Evolutionary conservation across 2,329 filamentous ascomycete species (phyloP).

Genomic region (Stemphylium beticola): DNA sequence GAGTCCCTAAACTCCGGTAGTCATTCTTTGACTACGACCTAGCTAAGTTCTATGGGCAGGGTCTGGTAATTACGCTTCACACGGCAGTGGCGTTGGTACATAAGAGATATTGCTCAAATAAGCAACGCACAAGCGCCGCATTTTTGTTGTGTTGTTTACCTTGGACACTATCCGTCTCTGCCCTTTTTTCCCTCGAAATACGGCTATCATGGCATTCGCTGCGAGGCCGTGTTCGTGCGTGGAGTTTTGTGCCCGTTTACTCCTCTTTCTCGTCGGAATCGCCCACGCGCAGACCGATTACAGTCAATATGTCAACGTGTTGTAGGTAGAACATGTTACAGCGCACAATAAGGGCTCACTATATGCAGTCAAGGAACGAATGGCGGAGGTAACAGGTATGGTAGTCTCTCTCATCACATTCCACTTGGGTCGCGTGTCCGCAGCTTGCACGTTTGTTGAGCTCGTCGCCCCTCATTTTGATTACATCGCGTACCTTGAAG

Average conservation of each 20-base stretch:
- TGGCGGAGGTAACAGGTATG: constrained; percentile 37
- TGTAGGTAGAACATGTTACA: constrained; percentile 29
- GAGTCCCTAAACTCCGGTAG: background rate
- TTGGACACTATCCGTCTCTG: background rate
- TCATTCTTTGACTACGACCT: background rate
- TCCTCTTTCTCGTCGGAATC: background rate
- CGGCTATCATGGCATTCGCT: background rate
- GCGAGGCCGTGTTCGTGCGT: background rate
- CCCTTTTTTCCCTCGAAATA: background rate
- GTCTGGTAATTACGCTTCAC: background rate
- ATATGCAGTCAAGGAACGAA: constrained; percentile 25
- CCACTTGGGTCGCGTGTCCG: too few species aligned
- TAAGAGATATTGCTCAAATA: background rate
- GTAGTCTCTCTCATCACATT: too few species aligned
- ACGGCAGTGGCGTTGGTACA: background rate
- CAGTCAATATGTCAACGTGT: constrained; percentile 45
- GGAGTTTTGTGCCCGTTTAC: background rate
- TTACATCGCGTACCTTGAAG: too few species aligned
- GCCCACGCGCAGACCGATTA: constrained; percentile 20
- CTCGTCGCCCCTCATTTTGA: too few species aligned
- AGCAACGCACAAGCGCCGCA: background rate
- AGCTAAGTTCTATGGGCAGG: background rate
- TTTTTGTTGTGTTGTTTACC: background rate
- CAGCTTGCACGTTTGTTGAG: too few species aligned
- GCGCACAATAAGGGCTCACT: background rate